Conservation (phyloP, 2,329 filamentous ascomycete species). For the Sporothrix globosa region DNA sequence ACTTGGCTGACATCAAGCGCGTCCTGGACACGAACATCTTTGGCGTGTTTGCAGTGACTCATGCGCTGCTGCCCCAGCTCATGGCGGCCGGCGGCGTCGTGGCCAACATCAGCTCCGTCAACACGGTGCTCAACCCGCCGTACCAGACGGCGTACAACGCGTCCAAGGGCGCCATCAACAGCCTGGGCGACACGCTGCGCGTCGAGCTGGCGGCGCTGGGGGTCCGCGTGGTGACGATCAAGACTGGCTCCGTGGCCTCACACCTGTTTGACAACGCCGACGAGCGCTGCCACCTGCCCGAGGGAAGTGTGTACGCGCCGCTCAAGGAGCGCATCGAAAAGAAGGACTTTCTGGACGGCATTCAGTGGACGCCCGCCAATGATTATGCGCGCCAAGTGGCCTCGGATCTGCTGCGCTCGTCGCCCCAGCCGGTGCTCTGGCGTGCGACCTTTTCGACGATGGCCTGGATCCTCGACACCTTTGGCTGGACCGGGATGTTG, state of each 20-base stretch:
- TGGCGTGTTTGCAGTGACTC: slow-evolving; percentile 42
- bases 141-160: slow-evolving; percentile 42
- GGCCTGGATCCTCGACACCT: slow-evolving; percentile 40
- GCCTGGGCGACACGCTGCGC: slow-evolving; percentile 39
- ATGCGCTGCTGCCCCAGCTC: slow-evolving; percentile 43
- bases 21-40: slow-evolving; percentile 40
- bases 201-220: slow-evolving; percentile 43
- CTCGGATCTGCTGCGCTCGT: slow-evolving; percentile 38
- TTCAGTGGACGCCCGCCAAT: slow-evolving; percentile 38
- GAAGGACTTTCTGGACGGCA: slow-evolving; percentile 39
- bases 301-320: slow-evolving; percentile 40
- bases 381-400: slow-evolving; percentile 42
- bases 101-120: slow-evolving; percentile 41
- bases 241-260: slow-evolving; percentile 42
- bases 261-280: slow-evolving; percentile 40
- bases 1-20: slow-evolving; percentile 31
- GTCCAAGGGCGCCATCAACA: slow-evolving; percentile 42
- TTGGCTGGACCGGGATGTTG: slow-evolving; percentile 42
- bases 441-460: slow-evolving; percentile 39
- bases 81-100: slow-evolving; percentile 38
- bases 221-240: slow-evolving; percentile 41
- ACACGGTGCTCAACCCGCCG: slow-evolving; percentile 41
- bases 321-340: slow-evolving; percentile 39
- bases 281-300: slow-evolving; percentile 38
- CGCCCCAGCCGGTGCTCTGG: slow-evolving; percentile 41